Conservation (phyloP, 2,329 filamentous ascomycete species). For the Alternaria triticina region DNA sequence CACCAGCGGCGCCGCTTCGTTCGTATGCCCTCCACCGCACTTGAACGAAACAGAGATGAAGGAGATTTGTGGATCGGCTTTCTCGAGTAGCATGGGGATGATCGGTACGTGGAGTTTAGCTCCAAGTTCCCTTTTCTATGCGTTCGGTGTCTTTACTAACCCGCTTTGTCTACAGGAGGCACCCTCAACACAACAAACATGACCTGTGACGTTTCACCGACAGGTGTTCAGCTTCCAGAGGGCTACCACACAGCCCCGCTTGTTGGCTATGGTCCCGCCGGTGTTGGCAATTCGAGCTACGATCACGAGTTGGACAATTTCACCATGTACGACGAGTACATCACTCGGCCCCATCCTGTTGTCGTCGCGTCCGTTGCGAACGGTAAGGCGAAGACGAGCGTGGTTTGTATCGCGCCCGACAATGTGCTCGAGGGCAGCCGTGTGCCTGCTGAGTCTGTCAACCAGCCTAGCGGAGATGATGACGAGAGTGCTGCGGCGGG, state of each 20-base stretch:
- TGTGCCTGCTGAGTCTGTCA: neutral
- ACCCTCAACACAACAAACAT: neutral
- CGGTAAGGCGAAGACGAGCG: neutral
- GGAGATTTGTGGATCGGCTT: neutral
- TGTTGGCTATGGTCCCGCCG: neutral
- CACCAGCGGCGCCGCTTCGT: neutral
- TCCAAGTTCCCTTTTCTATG: neutral
- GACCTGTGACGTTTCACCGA: neutral
- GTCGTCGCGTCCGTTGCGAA: neutral
- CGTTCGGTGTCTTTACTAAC: neutral
- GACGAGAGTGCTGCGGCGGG: neutral
- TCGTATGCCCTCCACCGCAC: neutral
- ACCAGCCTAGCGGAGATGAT: neutral
- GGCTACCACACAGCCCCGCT: neutral
- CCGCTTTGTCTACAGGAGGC: neutral
- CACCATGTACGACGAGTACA: neutral
- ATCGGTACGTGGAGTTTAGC: neutral
- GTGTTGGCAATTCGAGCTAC: neutral
- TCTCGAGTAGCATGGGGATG: neutral
- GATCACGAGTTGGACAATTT: neutral
- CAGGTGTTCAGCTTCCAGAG: neutral
- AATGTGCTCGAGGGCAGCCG: neutral
- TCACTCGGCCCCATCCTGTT: neutral
- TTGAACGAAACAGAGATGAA: neutral
- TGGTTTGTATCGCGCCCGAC: neutral